Conservation (phyloP, 805 yeast genomes). For the Ogataea henricii region DNA sequence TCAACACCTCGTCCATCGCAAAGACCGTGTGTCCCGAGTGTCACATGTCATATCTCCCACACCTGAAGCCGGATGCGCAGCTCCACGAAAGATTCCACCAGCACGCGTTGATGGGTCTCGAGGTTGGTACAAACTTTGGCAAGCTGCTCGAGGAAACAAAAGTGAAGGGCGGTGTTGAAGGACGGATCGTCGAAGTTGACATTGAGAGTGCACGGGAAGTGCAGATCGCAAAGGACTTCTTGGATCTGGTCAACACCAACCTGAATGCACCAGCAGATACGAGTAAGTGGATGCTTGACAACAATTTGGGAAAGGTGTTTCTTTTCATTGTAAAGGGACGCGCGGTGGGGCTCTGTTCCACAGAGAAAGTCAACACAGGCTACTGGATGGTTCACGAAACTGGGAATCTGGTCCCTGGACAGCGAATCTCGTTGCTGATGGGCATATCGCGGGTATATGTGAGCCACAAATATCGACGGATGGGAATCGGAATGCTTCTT, state of each 20-base stretch:
- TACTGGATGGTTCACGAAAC: conserved; percentile 62
- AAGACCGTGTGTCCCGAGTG: conserved; percentile 47
- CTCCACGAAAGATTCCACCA: conserved; percentile 56
- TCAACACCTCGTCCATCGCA: conserved; percentile 13
- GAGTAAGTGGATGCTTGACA: conserved; percentile 24
- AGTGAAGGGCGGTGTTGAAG: conserved; percentile 11
- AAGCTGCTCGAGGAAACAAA: conserved; percentile 9
- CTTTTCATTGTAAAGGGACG: conserved; percentile 44
- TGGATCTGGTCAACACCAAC: conserved; percentile 59
- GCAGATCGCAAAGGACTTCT: conserved; percentile 39
- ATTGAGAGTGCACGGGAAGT: conserved; percentile 35
- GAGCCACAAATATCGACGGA: conserved; percentile 44
- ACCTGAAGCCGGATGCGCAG: conserved; percentile 43
- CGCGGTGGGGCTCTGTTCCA: conserved; percentile 58
- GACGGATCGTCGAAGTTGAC: conserved; percentile 39
- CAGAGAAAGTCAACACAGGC: conserved; percentile 49
- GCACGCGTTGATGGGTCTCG: conserved; percentile 36
- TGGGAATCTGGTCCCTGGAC: conserved; percentile 51
- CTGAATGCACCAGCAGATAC: conserved; percentile 53
- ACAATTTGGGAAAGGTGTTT: conserved; percentile 46
- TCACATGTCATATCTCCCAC: conserved; percentile 52
- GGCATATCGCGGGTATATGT: conserved; percentile 56
- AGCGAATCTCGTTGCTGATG: conserved; percentile 39
- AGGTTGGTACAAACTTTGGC: conserved; percentile 12
- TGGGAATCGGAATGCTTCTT: conserved; percentile 50